A percentile compares a stretch with the other conserved stretches of the same genome.
Conservation (phyloP, 1,284 basidiomycete genomes). For the Melampsora americana region DNA sequence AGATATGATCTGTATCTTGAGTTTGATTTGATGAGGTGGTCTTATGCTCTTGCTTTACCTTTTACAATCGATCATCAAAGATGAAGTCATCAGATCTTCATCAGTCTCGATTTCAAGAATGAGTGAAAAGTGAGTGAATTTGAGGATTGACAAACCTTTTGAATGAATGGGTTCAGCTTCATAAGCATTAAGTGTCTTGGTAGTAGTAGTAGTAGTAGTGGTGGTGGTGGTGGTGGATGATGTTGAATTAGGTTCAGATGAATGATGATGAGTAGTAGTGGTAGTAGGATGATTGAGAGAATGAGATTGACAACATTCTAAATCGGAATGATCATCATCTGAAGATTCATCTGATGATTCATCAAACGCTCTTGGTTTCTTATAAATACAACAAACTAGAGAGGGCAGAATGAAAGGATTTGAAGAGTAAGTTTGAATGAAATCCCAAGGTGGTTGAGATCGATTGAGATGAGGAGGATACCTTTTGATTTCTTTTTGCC, state of each 20-base stretch:
- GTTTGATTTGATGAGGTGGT: too few species aligned
- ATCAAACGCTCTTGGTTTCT: slow-evolving; percentile 71
- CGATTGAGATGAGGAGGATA: slow-evolving; percentile 55
- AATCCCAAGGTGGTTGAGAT: too few species aligned
- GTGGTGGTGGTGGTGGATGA: slow-evolving; percentile 7
- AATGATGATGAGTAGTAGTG: neutral
- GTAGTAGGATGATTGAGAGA: neutral
- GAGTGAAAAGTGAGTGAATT: too few species aligned
- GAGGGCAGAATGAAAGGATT: too few species aligned
- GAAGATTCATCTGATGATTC: slow-evolving; percentile 65
- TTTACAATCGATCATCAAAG: too few species aligned
- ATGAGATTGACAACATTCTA: slow-evolving; percentile 18
- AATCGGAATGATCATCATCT: slow-evolving; percentile 55
- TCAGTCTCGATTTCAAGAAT: too few species aligned
- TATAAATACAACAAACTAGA: slow-evolving; percentile 82
- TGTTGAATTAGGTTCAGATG: neutral
- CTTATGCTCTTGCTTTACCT: too few species aligned
- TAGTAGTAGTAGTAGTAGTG: too few species aligned
- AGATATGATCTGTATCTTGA: too few species aligned
- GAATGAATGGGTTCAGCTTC: slow-evolving; percentile 23
- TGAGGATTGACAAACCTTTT: neutral
- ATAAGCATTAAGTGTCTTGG: slow-evolving; percentile 25
- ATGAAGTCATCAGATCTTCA: too few species aligned
- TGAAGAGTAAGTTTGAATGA: too few species aligned
- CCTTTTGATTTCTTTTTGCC: slow-evolving; percentile 80